A percentile compares a stretch with the other conserved stretches of the same genome.
Evolutionary conservation across 345 rosid genomes (phyloP).

Genomic region (Eucalyptus urophylla): DNA sequence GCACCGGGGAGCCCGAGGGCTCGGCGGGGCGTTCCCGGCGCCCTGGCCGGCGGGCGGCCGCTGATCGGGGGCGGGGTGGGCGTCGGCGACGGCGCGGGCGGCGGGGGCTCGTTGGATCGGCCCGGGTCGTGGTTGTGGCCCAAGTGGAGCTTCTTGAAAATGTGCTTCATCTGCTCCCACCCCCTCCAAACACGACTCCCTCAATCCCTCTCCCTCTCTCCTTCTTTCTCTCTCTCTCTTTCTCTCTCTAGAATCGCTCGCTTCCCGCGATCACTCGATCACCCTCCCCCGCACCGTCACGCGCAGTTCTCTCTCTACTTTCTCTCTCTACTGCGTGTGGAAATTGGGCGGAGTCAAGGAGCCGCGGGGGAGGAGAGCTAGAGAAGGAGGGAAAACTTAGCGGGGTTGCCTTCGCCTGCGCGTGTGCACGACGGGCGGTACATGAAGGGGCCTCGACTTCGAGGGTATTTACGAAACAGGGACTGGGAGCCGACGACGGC

Average conservation of each 20-base stretch:
- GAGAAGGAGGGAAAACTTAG: slow-evolving; percentile 24
- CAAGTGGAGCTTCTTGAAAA: slow-evolving; percentile 84
- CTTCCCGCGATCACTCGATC: not conserved
- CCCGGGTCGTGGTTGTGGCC: slow-evolving; percentile 62
- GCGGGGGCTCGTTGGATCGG: slow-evolving; percentile 56
- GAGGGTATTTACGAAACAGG: not conserved
- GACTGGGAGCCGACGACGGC: not conserved
- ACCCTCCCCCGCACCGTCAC: not conserved
- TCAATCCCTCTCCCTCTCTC: not conserved
- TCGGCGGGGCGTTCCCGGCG: slow-evolving; percentile 19
- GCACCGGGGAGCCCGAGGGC: slow-evolving; percentile 26
- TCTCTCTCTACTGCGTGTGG: not conserved
- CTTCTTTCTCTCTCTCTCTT: not conserved
- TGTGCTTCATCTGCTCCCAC: slow-evolving; percentile 58
- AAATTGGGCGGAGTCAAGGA: not conserved
- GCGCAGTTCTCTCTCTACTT: not conserved
- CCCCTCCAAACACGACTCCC: not conserved
- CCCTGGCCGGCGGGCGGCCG: not conserved
- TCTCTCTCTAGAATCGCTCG: not conserved
- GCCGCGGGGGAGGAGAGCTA: not conserved
- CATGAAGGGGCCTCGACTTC: not conserved
- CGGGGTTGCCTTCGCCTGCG: not conserved
- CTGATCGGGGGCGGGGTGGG: not conserved
- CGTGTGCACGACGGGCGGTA: not conserved
- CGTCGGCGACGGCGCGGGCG: slow-evolving; percentile 4